phyloP scores from a whole-genome alignment of 441 rosid species.

The Eutrema salsugineum region DNA sequence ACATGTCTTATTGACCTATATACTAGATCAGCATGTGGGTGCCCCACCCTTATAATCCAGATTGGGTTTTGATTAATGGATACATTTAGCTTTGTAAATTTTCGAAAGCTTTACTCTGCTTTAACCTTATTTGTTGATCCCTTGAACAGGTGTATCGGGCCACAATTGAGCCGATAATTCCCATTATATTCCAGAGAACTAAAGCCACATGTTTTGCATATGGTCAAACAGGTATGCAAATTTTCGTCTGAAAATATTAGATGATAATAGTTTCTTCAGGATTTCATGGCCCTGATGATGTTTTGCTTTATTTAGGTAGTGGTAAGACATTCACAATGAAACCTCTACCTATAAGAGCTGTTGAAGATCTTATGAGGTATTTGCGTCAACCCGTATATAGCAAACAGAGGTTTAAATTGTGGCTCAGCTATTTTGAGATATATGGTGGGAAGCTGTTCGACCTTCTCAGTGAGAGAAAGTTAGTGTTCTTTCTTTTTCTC shows the following conservation, averaged over 20 bases:
- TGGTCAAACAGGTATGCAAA: slow-evolving; percentile 87
- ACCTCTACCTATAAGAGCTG: slow-evolving; percentile 93
- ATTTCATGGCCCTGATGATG: slow-evolving; percentile 5
- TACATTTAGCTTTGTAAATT: neutral
- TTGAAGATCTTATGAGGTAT: slow-evolving; percentile 89
- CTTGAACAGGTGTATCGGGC: slow-evolving; percentile 75
- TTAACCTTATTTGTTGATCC: neutral
- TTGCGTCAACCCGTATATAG: slow-evolving; percentile 83
- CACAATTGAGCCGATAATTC: slow-evolving; percentile 97
- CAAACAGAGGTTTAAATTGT: slow-evolving; percentile 88
- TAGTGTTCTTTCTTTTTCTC: slow-evolving; percentile 32
- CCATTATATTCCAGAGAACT: slow-evolving; percentile 87
- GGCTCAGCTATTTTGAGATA: slow-evolving; percentile 96
- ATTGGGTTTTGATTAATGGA: slow-evolving; percentile 1
- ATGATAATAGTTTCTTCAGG: neutral
- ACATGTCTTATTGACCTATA: neutral
- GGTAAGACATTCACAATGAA: slow-evolving; percentile 98
- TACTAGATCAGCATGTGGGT: slow-evolving; percentile 11
- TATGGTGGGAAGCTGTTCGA: slow-evolving; percentile 96
- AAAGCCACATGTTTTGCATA: slow-evolving; percentile 99
- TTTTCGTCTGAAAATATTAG: neutral
- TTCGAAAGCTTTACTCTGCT: slow-evolving; percentile 8
- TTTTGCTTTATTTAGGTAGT: slow-evolving; percentile 61
- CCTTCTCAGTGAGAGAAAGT: slow-evolving; percentile 94
- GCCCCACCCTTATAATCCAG: neutral